Evolutionary conservation across 106 monocot species (phyloP), one percentile per base, ranked within the genome.

Genomic region (Phalaenopsis aphrodite): DNA sequence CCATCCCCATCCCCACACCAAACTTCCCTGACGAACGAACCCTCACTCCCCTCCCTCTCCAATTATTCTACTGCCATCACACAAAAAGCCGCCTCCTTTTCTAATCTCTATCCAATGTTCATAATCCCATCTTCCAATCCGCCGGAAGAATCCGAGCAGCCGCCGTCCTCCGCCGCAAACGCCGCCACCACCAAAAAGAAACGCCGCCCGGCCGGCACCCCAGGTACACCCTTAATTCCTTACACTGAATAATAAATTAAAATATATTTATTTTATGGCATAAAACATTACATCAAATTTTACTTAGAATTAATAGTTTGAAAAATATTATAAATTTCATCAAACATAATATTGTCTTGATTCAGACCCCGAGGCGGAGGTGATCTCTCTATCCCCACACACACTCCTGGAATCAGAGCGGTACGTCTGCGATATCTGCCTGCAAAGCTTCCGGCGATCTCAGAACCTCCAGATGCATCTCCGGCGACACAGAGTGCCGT

Each of bases 381-480:
- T 95, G 79, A 88, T 95, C 73, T 89, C 93, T 4, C 82, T 95
- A 30, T 95, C 95, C 39, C 95, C 95, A 57, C 72, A 85, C 69
- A 95, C 95, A 43, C 87, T 95, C 19, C 82, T 95, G 66, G 95
- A 95, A 71, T 95, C 95, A 14, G 95, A 95, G 78, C 82, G 93
- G 36, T 95, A 95, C 87, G 93, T 95, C 77, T 95, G 95, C 79
- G 95, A 95, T 88, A 95, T 95, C 87, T 95, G 95, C 85, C 86
- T 85, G 82, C 95, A 93, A 74, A 93, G 93, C n/a, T 95, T 95
- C 72, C 95, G 91, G 89, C 57, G 95, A 16, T 91, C 93, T 78
- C 95, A 95, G 89, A 95, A 95, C 81, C 89, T 95, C 24, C 95
- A 95, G 81, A 95, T 95, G 95, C 95, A 95, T 85, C 87, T 89